phyloP scores from a whole-genome alignment of 2,329 filamentous ascomycete species.

The Aphanocladium album region DNA sequence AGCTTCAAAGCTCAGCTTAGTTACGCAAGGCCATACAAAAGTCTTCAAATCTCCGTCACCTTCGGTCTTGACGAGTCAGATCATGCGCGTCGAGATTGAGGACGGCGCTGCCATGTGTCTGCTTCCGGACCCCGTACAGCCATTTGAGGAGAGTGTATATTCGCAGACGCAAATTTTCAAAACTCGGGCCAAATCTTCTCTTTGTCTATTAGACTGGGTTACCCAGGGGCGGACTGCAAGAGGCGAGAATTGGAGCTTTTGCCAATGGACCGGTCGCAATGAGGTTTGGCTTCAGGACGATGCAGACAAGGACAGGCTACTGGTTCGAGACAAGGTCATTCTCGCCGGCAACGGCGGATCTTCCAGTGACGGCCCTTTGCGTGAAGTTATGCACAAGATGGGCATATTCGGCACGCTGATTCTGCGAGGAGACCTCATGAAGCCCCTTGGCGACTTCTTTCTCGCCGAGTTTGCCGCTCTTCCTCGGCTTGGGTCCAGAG shows the following conservation, averaged over 20 bases:
- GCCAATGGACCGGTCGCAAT: conserved; percentile 75
- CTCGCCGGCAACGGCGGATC: conserved; percentile 53
- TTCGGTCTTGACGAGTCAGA: conserved; percentile 54
- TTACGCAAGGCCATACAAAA: conserved; percentile 83
- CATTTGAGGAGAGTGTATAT: conserved; percentile 79
- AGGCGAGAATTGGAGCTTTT: conserved; percentile 84
- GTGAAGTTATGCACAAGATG: conserved; percentile 65
- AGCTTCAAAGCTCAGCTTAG: conserved; percentile 61
- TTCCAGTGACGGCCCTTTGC: conserved; percentile 37
- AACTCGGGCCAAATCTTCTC: conserved; percentile 49
- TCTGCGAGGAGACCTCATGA: conserved; percentile 67
- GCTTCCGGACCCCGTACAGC: conserved; percentile 89
- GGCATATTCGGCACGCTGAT: conserved; percentile 82
- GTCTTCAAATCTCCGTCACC: conserved; percentile 74
- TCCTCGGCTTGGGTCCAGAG: conserved; percentile 76
- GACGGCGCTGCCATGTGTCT: conserved; percentile 54
- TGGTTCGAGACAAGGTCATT: conserved; percentile 81
- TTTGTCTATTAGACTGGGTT: conserved; percentile 92
- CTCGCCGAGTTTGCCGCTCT: conserved; percentile 70
- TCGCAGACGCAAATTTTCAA: conserved; percentile 78
- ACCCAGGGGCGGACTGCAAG: conserved; percentile 79
- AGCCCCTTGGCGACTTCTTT: conserved; percentile 65
- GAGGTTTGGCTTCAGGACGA: conserved; percentile 64
- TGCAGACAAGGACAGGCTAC: conserved; percentile 48
- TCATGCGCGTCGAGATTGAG: conserved; percentile 46